phyloP scores from a whole-genome alignment of 306 rosid genomes.

The Begonia masoniana region DNA sequence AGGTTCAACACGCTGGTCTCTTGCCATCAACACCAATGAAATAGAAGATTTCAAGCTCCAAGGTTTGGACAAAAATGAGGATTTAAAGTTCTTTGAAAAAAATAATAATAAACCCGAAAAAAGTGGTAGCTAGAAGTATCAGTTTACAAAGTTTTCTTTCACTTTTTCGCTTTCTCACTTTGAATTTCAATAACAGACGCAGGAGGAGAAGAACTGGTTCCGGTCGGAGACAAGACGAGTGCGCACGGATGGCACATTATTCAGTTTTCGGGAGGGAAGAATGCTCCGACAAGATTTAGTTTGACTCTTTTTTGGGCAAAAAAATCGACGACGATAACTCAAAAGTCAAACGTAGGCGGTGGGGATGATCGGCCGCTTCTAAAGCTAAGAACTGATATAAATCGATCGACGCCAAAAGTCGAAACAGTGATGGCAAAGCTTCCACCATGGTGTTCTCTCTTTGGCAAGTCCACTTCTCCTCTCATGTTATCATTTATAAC shows the following conservation, averaged over 20 bases:
- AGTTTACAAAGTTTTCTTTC: not conserved
- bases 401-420: slow-evolving; percentile 43
- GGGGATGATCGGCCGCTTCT: slow-evolving; percentile 30
- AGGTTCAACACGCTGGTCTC: slow-evolving; percentile 78
- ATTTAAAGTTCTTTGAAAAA: not conserved
- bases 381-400: slow-evolving; percentile 71
- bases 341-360: slow-evolving; percentile 6
- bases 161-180: slow-evolving; percentile 1
- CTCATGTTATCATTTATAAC: slow-evolving; percentile 52
- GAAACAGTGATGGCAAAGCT: slow-evolving; percentile 53
- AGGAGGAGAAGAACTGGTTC: slow-evolving; percentile 42
- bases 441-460: slow-evolving; percentile 78
- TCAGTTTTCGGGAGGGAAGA: slow-evolving; percentile 78
- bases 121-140: not conserved
- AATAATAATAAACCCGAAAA: too few species aligned
- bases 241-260: slow-evolving; percentile 64
- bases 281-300: slow-evolving; percentile 44
- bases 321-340: slow-evolving; percentile 16
- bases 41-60: slow-evolving; percentile 52
- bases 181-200: slow-evolving; percentile 17
- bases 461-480: slow-evolving; percentile 91
- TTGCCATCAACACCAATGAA: slow-evolving; percentile 64
- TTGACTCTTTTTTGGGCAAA: slow-evolving; percentile 47
- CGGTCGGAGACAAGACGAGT: slow-evolving; percentile 33
- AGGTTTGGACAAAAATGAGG: slow-evolving; percentile 31